phyloP scores from a whole-genome alignment of 192 early-diverging fungal genomes.

The Coemansia sp. region DNA sequence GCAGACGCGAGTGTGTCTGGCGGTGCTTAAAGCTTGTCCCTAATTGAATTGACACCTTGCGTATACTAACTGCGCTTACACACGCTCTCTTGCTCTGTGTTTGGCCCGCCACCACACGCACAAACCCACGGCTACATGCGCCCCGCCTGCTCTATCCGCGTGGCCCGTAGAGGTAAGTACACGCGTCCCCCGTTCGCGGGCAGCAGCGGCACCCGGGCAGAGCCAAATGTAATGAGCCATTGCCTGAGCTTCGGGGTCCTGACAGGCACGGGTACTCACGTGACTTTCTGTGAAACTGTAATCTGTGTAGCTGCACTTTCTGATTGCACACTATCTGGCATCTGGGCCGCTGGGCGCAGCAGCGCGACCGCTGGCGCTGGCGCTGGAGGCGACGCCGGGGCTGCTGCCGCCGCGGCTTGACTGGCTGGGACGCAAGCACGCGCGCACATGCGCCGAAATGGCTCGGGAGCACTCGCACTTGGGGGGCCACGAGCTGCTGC shows the following conservation, averaged over 20 bases:
- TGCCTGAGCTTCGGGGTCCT: too few relatives aligned
- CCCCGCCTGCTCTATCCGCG: neutral
- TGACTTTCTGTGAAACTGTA: neutral
- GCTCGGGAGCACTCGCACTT: conserved; percentile 43
- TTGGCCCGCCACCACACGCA: too few relatives aligned
- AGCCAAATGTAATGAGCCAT: too few relatives aligned
- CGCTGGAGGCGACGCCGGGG: conserved; percentile 36
- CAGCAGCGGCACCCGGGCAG: neutral
- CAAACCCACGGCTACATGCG: too few relatives aligned
- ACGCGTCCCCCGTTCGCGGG: too few relatives aligned
- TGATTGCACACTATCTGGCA: conserved; percentile 67
- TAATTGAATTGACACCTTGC: too few relatives aligned
- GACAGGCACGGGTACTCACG: too few relatives aligned
- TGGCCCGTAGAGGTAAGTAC: conserved; percentile 13
- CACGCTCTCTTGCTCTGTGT: too few relatives aligned
- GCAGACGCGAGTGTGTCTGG: too few relatives aligned
- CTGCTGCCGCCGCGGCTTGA: conserved; percentile 65
- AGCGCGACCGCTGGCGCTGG: conserved; percentile 44
- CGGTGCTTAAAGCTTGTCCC: too few relatives aligned
- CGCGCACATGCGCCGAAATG: conserved; percentile 56
- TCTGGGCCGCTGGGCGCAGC: conserved; percentile 55
- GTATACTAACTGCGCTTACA: too few relatives aligned
- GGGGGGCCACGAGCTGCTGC: conserved; percentile 17
- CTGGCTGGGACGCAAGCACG: conserved; percentile 62
- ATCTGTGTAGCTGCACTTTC: conserved; percentile 60